Percentiles rank a stretch among this genome's conserved stretches.
These are phyloP conservation scores for Taphrina flavorubra DNA, from an alignment of 1,139 yeast species.

Conservation along the genomic window DNA sequence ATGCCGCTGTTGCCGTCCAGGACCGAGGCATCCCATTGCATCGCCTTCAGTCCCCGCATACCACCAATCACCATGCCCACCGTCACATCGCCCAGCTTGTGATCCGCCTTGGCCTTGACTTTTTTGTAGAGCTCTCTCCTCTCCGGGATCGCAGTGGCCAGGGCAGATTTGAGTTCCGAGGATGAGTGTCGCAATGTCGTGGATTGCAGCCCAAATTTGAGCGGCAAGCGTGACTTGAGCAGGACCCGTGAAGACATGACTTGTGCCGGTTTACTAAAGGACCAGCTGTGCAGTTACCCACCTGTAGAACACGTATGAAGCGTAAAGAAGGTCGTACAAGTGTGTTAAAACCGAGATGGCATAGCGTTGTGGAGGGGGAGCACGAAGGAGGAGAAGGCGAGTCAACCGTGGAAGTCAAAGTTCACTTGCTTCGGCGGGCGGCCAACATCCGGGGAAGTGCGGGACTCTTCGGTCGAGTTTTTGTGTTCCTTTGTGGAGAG, in stretches of 20 bases:
- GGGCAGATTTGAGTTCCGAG: slow-evolving; percentile 51
- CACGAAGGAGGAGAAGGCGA: background rate
- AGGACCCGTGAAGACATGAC: slow-evolving; percentile 21
- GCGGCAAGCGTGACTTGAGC: slow-evolving; percentile 12
- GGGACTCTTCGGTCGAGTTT: no score
- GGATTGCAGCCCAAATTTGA: slow-evolving; percentile 11
- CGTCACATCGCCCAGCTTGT: slow-evolving; percentile 49
- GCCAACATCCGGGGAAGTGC: no score
- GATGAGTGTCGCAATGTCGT: slow-evolving; percentile 41
- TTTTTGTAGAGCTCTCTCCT: slow-evolving; percentile 53
- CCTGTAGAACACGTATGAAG: background rate
- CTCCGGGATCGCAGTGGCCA: slow-evolving; percentile 56
- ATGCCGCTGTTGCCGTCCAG: slow-evolving; percentile 63
- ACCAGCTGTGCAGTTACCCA: background rate
- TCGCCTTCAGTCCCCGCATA: slow-evolving; percentile 61
- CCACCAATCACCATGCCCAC: slow-evolving; percentile 60
- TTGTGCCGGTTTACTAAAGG: background rate
- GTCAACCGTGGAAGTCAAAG: no score
- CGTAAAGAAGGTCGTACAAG: background rate
- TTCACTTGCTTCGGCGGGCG: no score
- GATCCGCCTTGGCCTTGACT: slow-evolving; percentile 53
- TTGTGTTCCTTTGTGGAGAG: no score
- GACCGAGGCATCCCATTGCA: slow-evolving; percentile 63
- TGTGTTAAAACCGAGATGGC: no score
- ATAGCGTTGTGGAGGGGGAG: background rate